Evolutionary conservation across 2,329 filamentous ascomycete genomes (phyloP).

Genomic region (Talaromyces sp.): DNA sequence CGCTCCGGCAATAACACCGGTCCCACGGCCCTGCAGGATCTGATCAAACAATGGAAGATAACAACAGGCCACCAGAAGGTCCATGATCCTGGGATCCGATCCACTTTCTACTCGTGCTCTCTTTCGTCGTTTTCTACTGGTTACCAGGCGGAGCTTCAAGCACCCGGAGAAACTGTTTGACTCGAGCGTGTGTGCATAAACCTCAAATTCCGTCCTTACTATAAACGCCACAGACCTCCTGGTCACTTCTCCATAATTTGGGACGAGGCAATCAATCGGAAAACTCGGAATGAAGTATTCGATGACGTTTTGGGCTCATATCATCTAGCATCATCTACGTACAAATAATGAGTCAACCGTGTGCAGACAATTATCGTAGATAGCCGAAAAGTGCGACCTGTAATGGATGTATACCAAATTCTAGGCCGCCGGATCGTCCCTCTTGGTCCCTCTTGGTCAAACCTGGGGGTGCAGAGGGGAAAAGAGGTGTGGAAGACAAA

Average conservation of each 20-base stretch:
- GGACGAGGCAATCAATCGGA: neutral
- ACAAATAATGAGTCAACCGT: neutral
- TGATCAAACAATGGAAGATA: neutral
- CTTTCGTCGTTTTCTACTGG: constrained; percentile 4
- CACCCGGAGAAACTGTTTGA: neutral
- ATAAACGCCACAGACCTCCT: neutral
- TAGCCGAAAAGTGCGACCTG: neutral
- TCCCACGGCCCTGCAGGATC: neutral
- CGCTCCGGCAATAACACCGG: neutral
- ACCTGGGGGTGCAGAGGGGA: neutral
- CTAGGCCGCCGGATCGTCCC: neutral
- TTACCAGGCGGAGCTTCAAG: constrained; percentile 5
- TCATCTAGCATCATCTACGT: neutral
- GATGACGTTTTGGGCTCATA: neutral
- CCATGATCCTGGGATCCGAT: constrained; percentile 5
- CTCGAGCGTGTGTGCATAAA: neutral
- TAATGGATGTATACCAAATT: neutral
- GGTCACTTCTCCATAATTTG: neutral
- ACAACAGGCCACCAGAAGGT: neutral
- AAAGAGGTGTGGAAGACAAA: neutral
- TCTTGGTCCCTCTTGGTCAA: neutral
- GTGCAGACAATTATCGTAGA: neutral
- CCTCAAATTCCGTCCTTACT: neutral
- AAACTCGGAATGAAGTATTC: neutral
- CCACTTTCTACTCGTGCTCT: constrained; percentile 2